Base-by-base conservation (phyloP, 495 filamentous ascomycete species). In the Hypoxylon cercidicola region DNA sequence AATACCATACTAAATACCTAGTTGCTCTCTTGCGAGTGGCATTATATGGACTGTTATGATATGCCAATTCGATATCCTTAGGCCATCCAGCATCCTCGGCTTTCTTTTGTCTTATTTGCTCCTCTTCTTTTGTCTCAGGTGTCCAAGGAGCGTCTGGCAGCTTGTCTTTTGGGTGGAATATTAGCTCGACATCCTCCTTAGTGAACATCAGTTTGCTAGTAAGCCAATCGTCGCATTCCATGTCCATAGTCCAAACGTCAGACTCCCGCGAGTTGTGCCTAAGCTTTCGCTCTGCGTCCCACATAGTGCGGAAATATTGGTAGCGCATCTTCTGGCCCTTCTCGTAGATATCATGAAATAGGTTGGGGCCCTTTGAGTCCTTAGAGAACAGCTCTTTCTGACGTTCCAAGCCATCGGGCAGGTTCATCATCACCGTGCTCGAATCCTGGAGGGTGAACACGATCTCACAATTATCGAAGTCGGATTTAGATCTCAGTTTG, bases 121-220 rank as follows among this genome's bases (percentile, higher is more conserved):
- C 11, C 12, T 69, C 60, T 41, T 64, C 61, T 41, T 64, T 56
- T n/a, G 60, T 62, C 40, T 54, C 55, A 10, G 15, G 16, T 8
- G 43, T 37, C 3, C 0, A 13, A 10, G 8, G 18, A 15, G 44
- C 12, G 13, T 23, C 30, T 20, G 47, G 23, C 10, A 28, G 6
- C 6, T 66, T 50, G 19, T 60, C 28, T 19, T 11, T 16, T 1
- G 40, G 15, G 41, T 62, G 12, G 35, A 62, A 69, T 54, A 69
- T 57, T n/a, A 50, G 23, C 44, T 70, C 63, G 10, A 79, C 76
- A 62, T 86, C 81, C 37, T 79, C 74, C 44, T 79, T 79, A 20
- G 74, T 72, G 44, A 86, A 83, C 4, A 79, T 69, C 54, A 86
- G 72, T 66, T 86, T 86, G 12, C 73, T 74, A 43, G 71, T 62